These are phyloP conservation scores for Naumovozyma baii DNA, from an alignment of 805 yeast species.

Conservation along the genomic window DNA sequence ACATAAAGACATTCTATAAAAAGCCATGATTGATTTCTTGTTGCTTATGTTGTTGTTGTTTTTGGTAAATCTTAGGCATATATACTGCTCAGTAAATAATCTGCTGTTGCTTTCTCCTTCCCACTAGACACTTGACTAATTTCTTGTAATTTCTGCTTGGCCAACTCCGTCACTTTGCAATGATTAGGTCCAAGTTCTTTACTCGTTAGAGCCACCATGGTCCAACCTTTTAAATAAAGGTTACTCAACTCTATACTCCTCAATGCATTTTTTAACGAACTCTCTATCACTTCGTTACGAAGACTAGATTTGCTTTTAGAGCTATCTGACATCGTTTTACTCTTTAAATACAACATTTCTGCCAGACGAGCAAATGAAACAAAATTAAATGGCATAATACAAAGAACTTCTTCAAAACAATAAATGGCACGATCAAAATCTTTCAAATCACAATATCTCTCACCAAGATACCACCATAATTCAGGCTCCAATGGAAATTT, in stretches of 20 bases:
- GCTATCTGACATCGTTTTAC: constrained; percentile 3
- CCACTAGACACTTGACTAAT: constrained; percentile 26
- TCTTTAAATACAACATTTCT: constrained; percentile 18
- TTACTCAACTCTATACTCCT: constrained; percentile 74
- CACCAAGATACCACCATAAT: constrained; percentile 70
- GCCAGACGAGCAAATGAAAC: constrained; percentile 25
- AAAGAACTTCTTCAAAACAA: constrained; percentile 59
- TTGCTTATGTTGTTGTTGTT: too few relatives aligned
- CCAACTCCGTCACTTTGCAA: constrained; percentile 30
- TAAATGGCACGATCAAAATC: constrained; percentile 58
- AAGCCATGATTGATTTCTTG: too few relatives aligned
- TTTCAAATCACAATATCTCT: constrained; percentile 50
- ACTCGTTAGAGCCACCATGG: constrained; percentile 43
- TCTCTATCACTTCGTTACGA: constrained; percentile 8
- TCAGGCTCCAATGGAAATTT: constrained; percentile 60
- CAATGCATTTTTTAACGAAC: constrained; percentile 41
- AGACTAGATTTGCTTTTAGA: constrained; percentile 1
- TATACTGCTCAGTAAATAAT: constrained; percentile 16
- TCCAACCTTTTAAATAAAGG: constrained; percentile 62
- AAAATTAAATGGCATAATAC: constrained; percentile 47
- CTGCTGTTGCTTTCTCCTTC: constrained; percentile 34
- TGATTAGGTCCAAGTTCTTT: constrained; percentile 21
- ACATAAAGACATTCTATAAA: too few relatives aligned
- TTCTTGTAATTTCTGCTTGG: constrained; percentile 30
- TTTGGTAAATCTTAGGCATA: constrained; percentile 2